phyloP scores from a whole-genome alignment of 2,329 filamentous ascomycete genomes.

The Apiospora pterosperma region DNA sequence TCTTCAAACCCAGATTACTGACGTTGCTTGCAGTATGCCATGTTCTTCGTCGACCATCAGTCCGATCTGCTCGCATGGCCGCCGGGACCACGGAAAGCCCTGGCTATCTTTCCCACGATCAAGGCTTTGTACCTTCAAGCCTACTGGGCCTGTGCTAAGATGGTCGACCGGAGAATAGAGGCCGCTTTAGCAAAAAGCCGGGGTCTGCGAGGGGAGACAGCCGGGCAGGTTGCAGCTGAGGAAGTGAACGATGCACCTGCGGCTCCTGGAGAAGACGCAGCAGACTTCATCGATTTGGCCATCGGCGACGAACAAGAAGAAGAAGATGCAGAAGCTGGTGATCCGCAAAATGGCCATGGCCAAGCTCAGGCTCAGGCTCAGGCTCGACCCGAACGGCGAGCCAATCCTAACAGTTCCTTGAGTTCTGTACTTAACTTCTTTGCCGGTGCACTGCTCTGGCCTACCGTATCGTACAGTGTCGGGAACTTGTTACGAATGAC shows the following conservation, averaged over 20 bases:
- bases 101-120: conserved; percentile 45
- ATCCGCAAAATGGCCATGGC: background rate
- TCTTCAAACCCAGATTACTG: background rate
- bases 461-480: conserved; percentile 73
- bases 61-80: conserved; percentile 49
- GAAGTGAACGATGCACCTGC: background rate
- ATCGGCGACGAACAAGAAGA: conserved; percentile 11
- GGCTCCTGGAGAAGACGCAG: background rate
- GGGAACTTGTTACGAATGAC: conserved; percentile 70
- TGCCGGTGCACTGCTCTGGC: conserved; percentile 66
- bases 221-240: background rate
- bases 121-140: conserved; percentile 38
- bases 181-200: conserved; percentile 36
- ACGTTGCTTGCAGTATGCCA: conserved; percentile 39
- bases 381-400: conserved; percentile 1
- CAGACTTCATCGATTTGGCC: conserved; percentile 19
- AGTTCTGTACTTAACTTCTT: conserved; percentile 38
- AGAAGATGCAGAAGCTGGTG: background rate
- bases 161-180: conserved; percentile 36
- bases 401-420: conserved; percentile 6
- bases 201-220: conserved; percentile 5
- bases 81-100: conserved; percentile 48
- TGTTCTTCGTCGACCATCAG: conserved; percentile 41
- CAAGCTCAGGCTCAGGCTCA: background rate
- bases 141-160: conserved; percentile 44